Evolutionary conservation across 371 early-diverging fungal species (phyloP).

Genomic region (Parasitella parasitica): DNA sequence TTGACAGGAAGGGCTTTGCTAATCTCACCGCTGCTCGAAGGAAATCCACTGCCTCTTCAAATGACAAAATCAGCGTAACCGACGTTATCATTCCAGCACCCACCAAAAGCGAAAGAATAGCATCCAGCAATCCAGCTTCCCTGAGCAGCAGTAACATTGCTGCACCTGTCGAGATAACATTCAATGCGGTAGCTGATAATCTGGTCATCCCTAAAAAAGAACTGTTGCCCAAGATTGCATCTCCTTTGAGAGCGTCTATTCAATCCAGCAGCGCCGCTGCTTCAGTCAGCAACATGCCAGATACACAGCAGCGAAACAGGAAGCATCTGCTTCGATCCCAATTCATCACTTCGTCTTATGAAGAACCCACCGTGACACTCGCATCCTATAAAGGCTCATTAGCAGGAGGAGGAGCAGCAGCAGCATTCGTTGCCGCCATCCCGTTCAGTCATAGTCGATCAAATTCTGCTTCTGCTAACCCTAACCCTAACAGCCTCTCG

Average conservation of each 20-base stretch:
- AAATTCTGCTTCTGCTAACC: background rate
- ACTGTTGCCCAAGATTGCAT: background rate
- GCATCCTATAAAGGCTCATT: background rate
- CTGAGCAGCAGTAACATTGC: slow-evolving; percentile 19
- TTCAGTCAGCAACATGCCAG: background rate
- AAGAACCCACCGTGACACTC: background rate
- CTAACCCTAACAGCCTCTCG: slow-evolving; percentile 20
- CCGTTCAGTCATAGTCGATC: background rate
- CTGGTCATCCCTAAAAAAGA: slow-evolving; percentile 27
- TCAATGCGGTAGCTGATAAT: slow-evolving; percentile 39
- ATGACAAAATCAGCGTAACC: background rate
- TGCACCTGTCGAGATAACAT: slow-evolving; percentile 37
- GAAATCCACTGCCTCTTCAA: slow-evolving; percentile 15
- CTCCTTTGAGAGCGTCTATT: background rate
- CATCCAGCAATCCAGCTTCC: slow-evolving; percentile 6
- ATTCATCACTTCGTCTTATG: slow-evolving; percentile 8
- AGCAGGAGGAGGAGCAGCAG: too few species aligned
- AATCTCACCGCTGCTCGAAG: background rate
- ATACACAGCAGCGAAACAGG: slow-evolving; percentile 1
- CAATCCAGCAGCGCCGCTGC: background rate
- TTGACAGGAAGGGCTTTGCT: slow-evolving; percentile 24
- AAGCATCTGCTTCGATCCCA: slow-evolving; percentile 18
- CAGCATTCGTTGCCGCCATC: background rate
- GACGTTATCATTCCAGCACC: background rate
- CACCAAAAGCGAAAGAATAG: background rate